Evolutionary conservation across 2,329 filamentous ascomycete genomes (phyloP).

Genomic region (Ampelomyces quisqualis): DNA sequence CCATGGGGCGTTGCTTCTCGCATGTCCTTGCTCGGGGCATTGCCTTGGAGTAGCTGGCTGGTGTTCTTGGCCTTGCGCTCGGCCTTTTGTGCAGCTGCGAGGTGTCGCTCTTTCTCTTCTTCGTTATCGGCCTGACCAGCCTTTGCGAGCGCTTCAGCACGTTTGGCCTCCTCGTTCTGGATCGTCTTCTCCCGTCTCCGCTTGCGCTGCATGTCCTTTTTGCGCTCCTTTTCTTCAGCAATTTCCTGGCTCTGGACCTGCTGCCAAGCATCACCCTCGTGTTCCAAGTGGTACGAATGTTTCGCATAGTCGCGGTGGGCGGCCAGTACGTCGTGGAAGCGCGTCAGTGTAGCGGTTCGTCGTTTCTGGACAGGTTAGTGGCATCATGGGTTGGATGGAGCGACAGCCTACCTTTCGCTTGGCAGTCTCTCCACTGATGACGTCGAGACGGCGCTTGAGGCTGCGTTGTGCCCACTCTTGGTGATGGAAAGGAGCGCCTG

Average conservation of each 20-base stretch:
- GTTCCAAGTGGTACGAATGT: conserved; percentile 71
- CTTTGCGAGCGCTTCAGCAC: conserved; percentile 73
- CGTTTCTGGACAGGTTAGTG: conserved; percentile 54
- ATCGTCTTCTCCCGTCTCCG: conserved; percentile 91
- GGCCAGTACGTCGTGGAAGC: conserved; percentile 61
- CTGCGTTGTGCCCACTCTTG: conserved; percentile 56
- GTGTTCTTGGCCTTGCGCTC: conserved; percentile 93
- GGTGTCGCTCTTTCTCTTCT: conserved; percentile 74
- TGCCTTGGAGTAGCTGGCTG: conserved; percentile 81
- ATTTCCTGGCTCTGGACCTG: conserved; percentile 89
- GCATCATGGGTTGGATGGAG: not conserved
- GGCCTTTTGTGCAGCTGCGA: conserved; percentile 83
- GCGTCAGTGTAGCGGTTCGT: conserved; percentile 57
- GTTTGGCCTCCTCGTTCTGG: conserved; percentile 82
- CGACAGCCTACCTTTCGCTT: conserved; percentile 61
- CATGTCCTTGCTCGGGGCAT: conserved; percentile 72
- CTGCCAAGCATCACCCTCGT: conserved; percentile 77
- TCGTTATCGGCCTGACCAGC: conserved; percentile 79
- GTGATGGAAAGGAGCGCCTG: conserved; percentile 54
- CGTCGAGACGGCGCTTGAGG: conserved; percentile 68
- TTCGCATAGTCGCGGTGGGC: conserved; percentile 71
- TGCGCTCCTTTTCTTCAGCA: conserved; percentile 94
- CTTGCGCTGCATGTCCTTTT: conserved; percentile 99
- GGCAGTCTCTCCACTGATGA: conserved; percentile 62
- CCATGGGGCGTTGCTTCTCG: conserved; percentile 70